Evolutionary conservation across 75 land plant species (phyloP).

Genomic region (Larix kaempferi): DNA sequence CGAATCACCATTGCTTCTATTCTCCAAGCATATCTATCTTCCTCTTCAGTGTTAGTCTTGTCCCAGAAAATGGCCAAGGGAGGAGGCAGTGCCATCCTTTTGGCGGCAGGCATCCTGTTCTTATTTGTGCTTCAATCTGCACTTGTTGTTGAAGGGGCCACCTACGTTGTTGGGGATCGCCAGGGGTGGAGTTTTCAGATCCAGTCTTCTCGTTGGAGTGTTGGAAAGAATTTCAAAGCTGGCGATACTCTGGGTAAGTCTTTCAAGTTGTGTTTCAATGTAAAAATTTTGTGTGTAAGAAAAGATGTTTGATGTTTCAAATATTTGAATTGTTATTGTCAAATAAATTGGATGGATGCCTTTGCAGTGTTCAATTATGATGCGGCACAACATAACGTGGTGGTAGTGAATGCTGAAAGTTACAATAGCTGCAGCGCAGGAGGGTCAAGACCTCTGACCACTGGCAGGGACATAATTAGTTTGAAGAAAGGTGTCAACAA

Average conservation of each 20-base stretch:
- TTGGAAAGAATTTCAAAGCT: not conserved
- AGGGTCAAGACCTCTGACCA: not conserved
- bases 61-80: not conserved
- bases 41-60: not conserved
- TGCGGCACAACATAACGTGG: conserved; percentile 21
- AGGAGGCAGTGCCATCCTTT: not conserved
- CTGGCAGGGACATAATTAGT: conserved; percentile 24
- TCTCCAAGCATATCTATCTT: no score
- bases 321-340: no score
- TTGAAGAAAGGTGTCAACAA: conserved; percentile 25
- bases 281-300: no score
- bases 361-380: conserved; percentile 31
- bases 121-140: not conserved
- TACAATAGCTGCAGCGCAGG: conserved; percentile 16
- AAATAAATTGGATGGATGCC: no score
- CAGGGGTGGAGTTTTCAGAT: not conserved
- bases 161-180: not conserved
- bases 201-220: not conserved
- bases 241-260: not conserved
- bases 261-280: no score
- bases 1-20: no score
- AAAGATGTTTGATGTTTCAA: no score
- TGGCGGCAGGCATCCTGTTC: not conserved
- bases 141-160: not conserved
- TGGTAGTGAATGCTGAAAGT: conserved; percentile 18